These are phyloP conservation scores for Aspergillus caelatus DNA, from an alignment of 2,329 filamentous ascomycete species.

Conservation along the genomic window DNA sequence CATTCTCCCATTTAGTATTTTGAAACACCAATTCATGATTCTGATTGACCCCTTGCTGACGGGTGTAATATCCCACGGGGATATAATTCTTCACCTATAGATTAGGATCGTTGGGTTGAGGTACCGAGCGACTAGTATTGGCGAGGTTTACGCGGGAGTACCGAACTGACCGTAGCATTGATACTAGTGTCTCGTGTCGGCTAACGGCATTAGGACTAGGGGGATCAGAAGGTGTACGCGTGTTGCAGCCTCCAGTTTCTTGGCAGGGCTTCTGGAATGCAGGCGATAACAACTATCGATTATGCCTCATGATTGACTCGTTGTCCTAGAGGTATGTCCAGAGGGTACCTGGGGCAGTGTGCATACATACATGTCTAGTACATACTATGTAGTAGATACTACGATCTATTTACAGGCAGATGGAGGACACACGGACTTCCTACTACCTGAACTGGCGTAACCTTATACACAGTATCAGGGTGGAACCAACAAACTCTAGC, in stretches of 20 bases:
- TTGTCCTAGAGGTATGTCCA: background rate
- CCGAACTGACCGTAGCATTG: conserved; percentile 1
- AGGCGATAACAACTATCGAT: background rate
- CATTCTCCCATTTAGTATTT: background rate
- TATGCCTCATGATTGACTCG: background rate
- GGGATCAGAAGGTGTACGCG: background rate
- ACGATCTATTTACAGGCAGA: background rate
- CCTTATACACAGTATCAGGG: background rate
- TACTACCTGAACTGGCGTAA: background rate
- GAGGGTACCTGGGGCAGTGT: background rate
- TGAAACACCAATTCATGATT: background rate
- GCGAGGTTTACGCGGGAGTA: background rate
- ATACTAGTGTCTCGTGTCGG: background rate
- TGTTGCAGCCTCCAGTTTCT: conserved; percentile 5
- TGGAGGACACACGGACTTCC: background rate
- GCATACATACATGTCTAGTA: background rate
- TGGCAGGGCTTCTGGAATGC: conserved; percentile 11
- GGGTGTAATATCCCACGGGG: background rate
- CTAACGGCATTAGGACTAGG: background rate
- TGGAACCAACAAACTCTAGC: background rate
- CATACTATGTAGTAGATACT: background rate
- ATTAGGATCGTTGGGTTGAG: background rate
- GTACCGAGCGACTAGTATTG: background rate
- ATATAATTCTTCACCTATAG: background rate
- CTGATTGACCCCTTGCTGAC: background rate